Percentiles rank a stretch among this genome's conserved stretches.
Conservation (phyloP, 139 green algal genomes). For the Choricystis sp. region DNA sequence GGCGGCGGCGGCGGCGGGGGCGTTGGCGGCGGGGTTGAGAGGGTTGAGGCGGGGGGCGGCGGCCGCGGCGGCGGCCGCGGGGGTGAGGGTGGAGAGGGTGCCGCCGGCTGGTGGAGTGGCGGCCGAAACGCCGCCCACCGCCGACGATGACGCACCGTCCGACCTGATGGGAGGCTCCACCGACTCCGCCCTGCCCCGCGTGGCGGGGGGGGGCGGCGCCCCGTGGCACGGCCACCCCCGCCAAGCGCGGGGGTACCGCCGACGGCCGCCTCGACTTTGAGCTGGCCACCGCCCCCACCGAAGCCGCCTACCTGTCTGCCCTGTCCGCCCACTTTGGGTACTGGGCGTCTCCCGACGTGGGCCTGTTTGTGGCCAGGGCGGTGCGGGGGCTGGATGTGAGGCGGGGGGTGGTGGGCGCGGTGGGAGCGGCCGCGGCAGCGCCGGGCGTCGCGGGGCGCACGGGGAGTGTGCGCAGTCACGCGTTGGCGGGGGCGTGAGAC, state of each 20-base stretch:
- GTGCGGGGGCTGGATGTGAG: constrained; percentile 24
- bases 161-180: no score
- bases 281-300: constrained; percentile 14
- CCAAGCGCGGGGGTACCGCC: no score
- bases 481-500: no score
- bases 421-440: no score
- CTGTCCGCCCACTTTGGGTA: constrained; percentile 35
- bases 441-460: no score
- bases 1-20: no score
- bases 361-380: constrained; percentile 31
- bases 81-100: constrained; percentile 1
- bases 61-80: neutral
- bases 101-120: constrained; percentile 1
- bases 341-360: constrained; percentile 27
- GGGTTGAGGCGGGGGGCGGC: neutral
- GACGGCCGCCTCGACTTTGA: constrained; percentile 35
- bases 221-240: no score
- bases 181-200: no score
- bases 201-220: no score
- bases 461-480: no score
- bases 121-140: constrained; percentile 1
- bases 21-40: neutral
- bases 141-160: no score
- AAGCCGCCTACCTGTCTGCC: constrained; percentile 28
- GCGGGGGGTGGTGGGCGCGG: neutral